Percentiles rank a stretch among this genome's conserved stretches.
phyloP scores from a whole-genome alignment of 2,329 filamentous ascomycete species.

The Ciborinia camelliae region DNA sequence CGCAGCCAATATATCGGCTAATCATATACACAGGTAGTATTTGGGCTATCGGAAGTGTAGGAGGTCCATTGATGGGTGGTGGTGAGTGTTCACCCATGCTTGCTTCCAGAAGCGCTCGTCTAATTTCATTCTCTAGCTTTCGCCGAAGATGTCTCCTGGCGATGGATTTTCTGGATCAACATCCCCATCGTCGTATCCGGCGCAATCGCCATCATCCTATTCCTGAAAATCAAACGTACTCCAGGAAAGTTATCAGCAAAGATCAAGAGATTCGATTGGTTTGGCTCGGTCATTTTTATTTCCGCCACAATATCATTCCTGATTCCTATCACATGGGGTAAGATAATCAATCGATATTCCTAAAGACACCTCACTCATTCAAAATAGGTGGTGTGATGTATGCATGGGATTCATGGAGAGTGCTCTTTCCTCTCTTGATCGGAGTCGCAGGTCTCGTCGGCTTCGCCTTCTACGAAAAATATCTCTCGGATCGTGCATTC shows the following conservation, averaged over 20 bases:
- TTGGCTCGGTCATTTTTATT: constrained; percentile 60
- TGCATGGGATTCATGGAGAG: constrained; percentile 59
- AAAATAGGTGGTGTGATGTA: constrained; percentile 56
- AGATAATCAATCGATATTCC: background rate
- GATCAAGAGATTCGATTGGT: constrained; percentile 57
- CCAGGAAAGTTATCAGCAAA: constrained; percentile 28
- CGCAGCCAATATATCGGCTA: background rate
- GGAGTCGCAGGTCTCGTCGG: constrained; percentile 49
- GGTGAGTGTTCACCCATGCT: background rate
- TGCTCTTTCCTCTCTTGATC: constrained; percentile 58
- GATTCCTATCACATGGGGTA: constrained; percentile 58
- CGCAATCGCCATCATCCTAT: constrained; percentile 30
- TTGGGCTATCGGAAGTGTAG: constrained; percentile 55
- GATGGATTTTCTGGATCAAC: constrained; percentile 59
- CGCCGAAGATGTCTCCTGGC: constrained; percentile 50
- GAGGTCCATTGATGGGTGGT: constrained; percentile 51
- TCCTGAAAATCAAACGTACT: constrained; percentile 31
- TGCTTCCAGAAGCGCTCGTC: background rate
- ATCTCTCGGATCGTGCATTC: constrained; percentile 29
- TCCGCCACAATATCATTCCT: constrained; percentile 56
- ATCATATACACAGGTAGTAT: constrained; percentile 30
- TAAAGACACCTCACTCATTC: background rate
- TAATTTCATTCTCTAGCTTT: constrained; percentile 41
- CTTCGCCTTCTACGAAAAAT: constrained; percentile 53
- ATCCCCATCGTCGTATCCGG: constrained; percentile 33